Base-by-base conservation (phyloP, 116 monocot species). In the Phalaenopsis hybrid region DNA sequence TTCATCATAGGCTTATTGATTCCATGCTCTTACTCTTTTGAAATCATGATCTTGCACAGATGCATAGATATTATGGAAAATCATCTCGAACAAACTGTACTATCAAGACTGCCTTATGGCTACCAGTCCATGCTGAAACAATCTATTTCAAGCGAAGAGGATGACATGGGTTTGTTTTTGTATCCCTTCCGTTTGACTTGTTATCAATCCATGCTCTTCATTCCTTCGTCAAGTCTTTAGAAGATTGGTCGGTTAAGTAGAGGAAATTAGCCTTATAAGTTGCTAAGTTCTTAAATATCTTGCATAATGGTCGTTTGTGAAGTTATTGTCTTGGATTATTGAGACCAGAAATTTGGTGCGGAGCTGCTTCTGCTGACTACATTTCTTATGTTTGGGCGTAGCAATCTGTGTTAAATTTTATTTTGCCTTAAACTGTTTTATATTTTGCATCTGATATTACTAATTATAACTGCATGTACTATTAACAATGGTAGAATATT, bases 71-170 rank as follows among this genome's bases (percentile, higher is more conserved):
- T 79, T 1, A 83, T 94, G 94, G 91, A 94, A 80, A 91, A 90
- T 37, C 95, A 93, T 89, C 88, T 95, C 23, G 80, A 93, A 21
- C 91, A 90, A 58, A 93, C 93, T 41, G 92, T 93, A 1, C 82
- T 98, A 34, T 85, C 90, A 61, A 79, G 86, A 37, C 85, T 98
- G 70, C 95, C 98, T 33, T 84, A 85, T 74, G 94, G 92, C 18
- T 98, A 98, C 81, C 88, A 89, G 49, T 95, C 93, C 69, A 78
- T 95, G 23, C 20, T 88, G 58, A 89, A 87, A 61, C 98, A 98
- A 84, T 95, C 95, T 25, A 88, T 89, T 74, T 95, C 98, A 57
- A 98, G 95, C 79, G 95, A 93, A 81, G 92, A 98, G 86, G 95
- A 98, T 87, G 98, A 98, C 78, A 98, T 98, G 95, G 88, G 97